A percentile compares a stretch with the other conserved stretches of the same genome.
phyloP scores from a whole-genome alignment of 331 rosid genomes.

The Rosa hybrid region DNA sequence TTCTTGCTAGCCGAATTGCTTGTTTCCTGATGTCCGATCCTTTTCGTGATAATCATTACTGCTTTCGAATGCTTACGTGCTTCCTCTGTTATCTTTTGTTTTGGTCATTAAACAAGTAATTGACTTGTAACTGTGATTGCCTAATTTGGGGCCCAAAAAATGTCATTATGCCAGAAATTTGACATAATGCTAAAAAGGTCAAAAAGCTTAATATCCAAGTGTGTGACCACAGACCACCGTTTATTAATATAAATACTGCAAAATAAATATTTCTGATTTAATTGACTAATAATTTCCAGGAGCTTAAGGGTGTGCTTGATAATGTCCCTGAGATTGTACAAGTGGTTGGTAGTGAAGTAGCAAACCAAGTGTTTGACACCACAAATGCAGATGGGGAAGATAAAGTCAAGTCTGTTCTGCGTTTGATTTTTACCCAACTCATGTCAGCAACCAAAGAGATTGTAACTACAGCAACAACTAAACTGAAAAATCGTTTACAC shows the following conservation, averaged over 20 bases:
- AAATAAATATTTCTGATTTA: not conserved
- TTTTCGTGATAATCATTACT: not conserved
- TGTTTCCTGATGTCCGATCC: constrained; percentile 8
- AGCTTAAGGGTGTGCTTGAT: constrained; percentile 71
- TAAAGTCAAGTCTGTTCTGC: constrained; percentile 56
- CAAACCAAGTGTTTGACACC: constrained; percentile 45
- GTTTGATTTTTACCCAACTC: constrained; percentile 65
- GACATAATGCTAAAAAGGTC: not conserved
- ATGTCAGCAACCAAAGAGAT: constrained; percentile 71
- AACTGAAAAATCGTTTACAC: constrained; percentile 62
- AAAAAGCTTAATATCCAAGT: constrained; percentile 7
- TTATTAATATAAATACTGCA: not conserved
- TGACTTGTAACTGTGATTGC: not conserved
- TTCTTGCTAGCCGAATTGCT: constrained; percentile 5
- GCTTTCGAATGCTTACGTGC: constrained; percentile 1
- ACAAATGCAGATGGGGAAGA: constrained; percentile 53
- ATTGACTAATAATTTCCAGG: constrained; percentile 45
- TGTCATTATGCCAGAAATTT: constrained; percentile 5
- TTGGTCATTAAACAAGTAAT: constrained; percentile 13
- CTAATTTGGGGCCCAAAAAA: not conserved
- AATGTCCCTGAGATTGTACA: constrained; percentile 74
- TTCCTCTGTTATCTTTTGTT: constrained; percentile 5
- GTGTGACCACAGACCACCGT: not conserved
- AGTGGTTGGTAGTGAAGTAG: constrained; percentile 62
- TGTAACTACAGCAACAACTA: constrained; percentile 50